Conservation (phyloP, 2,329 filamentous ascomycete genomes). For the Aaosphaeria pasadenensis region DNA sequence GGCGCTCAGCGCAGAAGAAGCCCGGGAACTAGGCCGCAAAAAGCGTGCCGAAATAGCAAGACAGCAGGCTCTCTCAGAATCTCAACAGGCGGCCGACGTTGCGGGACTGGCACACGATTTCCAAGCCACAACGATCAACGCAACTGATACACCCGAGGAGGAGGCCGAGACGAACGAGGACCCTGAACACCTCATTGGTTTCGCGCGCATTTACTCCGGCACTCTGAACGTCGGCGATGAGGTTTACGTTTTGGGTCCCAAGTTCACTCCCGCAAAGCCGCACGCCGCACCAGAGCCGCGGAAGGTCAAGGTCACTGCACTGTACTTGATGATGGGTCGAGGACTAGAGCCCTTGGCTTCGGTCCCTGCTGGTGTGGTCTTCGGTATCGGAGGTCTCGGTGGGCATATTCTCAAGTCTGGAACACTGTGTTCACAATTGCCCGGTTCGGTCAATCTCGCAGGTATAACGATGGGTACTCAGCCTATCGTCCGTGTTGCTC, state of each 20-base stretch:
- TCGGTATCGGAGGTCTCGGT: constrained; percentile 89
- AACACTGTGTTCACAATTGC: constrained; percentile 82
- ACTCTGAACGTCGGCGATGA: constrained; percentile 85
- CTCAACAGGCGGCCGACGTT: constrained; percentile 45
- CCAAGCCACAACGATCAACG: constrained; percentile 55
- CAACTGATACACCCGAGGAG: constrained; percentile 30
- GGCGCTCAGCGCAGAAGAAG: constrained; percentile 81
- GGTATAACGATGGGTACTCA: constrained; percentile 77
- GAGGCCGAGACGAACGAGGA: constrained; percentile 57
- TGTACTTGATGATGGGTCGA: constrained; percentile 96
- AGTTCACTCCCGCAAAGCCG: constrained; percentile 81
- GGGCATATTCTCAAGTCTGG: constrained; percentile 94
- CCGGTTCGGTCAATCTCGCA: constrained; percentile 85
- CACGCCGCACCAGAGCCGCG: constrained; percentile 70
- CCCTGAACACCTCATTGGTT: constrained; percentile 87
- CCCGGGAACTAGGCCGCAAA: constrained; percentile 78
- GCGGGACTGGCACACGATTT: constrained; percentile 58
- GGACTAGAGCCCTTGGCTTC: constrained; percentile 77
- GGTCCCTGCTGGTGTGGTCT: constrained; percentile 91
- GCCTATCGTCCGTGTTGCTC: constrained; percentile 90
- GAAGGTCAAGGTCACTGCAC: constrained; percentile 78
- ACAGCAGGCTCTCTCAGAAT: constrained; percentile 61
- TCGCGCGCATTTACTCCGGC: constrained; percentile 90
- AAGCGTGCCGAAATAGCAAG: constrained; percentile 87
- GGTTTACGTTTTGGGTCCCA: constrained; percentile 87